Evolutionary conservation across 1,284 basidiomycete genomes (phyloP).

Genomic region (Coniferiporia weirii): DNA sequence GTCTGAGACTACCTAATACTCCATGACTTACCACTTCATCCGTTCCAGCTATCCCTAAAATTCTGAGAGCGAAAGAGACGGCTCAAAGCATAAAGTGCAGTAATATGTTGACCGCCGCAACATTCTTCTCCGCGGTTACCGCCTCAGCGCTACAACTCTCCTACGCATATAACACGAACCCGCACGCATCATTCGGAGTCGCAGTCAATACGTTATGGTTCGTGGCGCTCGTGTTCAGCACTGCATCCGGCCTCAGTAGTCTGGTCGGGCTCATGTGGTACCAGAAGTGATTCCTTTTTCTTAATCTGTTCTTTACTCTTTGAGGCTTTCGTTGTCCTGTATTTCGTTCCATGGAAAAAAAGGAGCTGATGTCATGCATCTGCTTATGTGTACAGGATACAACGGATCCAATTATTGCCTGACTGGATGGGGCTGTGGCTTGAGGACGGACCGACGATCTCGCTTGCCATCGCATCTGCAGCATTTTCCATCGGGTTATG

Average conservation of each 20-base stretch:
- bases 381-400: not conserved
- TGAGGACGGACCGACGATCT: conserved; percentile 2
- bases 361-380: not conserved
- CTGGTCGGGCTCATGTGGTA: conserved; percentile 16
- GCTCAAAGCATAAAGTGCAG: conserved; percentile 16
- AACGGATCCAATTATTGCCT: not conserved
- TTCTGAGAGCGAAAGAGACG: not conserved
- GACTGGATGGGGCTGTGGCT: not conserved
- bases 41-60: not conserved
- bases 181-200: not conserved
- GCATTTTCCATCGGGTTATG: not conserved
- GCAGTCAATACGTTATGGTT: conserved; percentile 24
- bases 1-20: not conserved
- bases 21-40: not conserved
- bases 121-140: conserved; percentile 27
- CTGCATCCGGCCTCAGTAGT: conserved; percentile 24
- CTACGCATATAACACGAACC: conserved; percentile 1
- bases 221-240: conserved; percentile 25
- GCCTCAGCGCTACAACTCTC: conserved; percentile 20
- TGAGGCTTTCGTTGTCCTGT: no score
- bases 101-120: conserved; percentile 26
- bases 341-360: no score
- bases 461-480: not conserved
- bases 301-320: not conserved
- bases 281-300: not conserved